These are phyloP conservation scores for Cymbopogon citratus DNA, from an alignment of 176 grass and related monocot species.

Conservation along the genomic window DNA sequence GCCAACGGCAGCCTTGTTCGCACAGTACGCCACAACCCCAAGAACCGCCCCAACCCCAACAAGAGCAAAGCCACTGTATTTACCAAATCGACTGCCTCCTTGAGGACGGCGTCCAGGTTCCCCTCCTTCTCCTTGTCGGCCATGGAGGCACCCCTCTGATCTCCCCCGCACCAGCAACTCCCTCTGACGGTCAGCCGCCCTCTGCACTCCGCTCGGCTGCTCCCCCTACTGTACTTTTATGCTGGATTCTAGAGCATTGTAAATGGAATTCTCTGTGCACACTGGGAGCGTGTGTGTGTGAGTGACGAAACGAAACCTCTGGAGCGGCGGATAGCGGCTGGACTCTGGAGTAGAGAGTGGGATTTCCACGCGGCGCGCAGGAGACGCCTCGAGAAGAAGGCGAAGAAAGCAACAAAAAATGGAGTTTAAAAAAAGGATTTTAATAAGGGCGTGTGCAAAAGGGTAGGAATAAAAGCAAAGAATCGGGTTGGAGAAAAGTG, in stretches of 20 bases:
- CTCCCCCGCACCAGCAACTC: neutral
- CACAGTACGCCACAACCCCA: neutral
- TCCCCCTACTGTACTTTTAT: neutral
- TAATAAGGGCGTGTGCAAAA: neutral
- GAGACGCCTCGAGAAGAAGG: neutral
- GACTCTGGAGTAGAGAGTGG: constrained; percentile 10
- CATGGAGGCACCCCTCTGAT: constrained; percentile 33
- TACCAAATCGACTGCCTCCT: constrained; percentile 62
- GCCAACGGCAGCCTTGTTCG: neutral
- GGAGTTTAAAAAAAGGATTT: neutral
- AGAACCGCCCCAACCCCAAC: neutral
- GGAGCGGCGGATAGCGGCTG: neutral
- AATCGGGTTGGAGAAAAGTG: neutral
- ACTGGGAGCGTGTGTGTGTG: neutral
- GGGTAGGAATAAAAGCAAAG: neutral
- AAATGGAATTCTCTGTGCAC: neutral
- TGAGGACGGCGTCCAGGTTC: constrained; percentile 51
- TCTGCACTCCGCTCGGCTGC: neutral
- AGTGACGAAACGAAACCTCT: neutral
- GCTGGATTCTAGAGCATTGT: neutral
- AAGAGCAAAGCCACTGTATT: neutral
- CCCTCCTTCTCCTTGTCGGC: constrained; percentile 42
- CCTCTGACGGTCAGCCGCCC: neutral
- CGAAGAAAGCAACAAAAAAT: constrained; percentile 6
- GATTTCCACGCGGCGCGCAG: constrained; percentile 23